Conservation (phyloP, 1,284 basidiomycete genomes). For the Boletus calvinii region DNA sequence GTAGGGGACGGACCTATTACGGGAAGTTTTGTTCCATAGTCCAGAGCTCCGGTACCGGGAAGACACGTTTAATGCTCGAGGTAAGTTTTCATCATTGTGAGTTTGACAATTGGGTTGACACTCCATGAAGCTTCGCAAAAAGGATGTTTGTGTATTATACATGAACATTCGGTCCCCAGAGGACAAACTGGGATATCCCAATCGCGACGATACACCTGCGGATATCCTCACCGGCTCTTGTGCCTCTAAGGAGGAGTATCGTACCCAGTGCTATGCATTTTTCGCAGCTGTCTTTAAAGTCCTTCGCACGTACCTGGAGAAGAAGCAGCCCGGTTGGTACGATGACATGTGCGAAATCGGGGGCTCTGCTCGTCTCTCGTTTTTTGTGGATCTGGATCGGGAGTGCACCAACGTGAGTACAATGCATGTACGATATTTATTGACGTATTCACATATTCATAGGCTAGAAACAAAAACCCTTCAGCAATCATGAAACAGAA, state of each 20-base stretch:
- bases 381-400: too few species aligned
- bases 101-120: neutral
- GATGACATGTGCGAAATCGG: too few species aligned
- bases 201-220: neutral
- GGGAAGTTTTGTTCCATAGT: neutral
- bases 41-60: neutral
- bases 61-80: neutral
- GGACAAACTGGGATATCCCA: neutral
- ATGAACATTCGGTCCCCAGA: neutral
- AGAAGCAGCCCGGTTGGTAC: too few species aligned
- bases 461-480: too few species aligned
- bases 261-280: neutral
- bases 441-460: too few species aligned
- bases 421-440: too few species aligned
- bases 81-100: neutral
- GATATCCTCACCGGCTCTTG: neutral
- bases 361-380: too few species aligned
- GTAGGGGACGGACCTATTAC: neutral
- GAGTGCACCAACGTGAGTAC: too few species aligned
- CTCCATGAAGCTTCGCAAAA: neutral
- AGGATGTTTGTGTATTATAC: neutral
- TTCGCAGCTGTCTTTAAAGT: neutral
- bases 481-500: too few species aligned
- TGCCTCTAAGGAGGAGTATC: neutral
- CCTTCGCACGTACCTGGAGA: neutral